phyloP scores from a whole-genome alignment of 768 basidiomycete species.

The Termitomyces heimii region DNA sequence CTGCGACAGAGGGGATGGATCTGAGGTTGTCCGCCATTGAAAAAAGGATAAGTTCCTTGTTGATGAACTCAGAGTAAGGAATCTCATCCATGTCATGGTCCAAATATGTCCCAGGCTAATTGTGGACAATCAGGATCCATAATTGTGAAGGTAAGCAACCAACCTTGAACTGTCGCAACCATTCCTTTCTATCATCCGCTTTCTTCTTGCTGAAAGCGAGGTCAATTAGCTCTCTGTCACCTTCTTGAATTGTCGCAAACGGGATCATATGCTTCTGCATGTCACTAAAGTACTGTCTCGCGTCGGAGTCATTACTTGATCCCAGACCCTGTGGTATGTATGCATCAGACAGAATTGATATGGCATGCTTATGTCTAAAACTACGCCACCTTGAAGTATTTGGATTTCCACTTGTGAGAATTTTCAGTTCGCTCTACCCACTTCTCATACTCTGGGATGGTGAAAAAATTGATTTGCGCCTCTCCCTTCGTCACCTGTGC shows the following conservation, averaged over 20 bases:
- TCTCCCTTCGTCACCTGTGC: conserved; percentile 71
- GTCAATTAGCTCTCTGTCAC: conserved; percentile 87
- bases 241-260: conserved; percentile 74
- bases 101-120: conserved; percentile 87
- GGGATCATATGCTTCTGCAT: conserved; percentile 95
- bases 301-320: conserved; percentile 85
- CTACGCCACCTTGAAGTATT: conserved; percentile 91
- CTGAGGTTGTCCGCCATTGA: conserved; percentile 99
- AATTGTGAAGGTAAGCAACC: conserved; percentile 4
- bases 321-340: conserved; percentile 74
- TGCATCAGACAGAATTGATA: background rate
- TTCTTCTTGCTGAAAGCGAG: conserved; percentile 99
- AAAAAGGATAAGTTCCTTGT: conserved; percentile 95
- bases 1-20: conserved; percentile 90
- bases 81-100: conserved; percentile 87
- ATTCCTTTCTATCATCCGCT: conserved; percentile 96
- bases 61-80: conserved; percentile 91
- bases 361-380: background rate
- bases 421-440: conserved; percentile 81
- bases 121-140: conserved; percentile 1
- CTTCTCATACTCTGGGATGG: conserved; percentile 92
- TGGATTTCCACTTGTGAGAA: conserved; percentile 79
- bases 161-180: conserved; percentile 91
- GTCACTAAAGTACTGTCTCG: conserved; percentile 86
- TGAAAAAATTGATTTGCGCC: conserved; percentile 85